Evolutionary conservation across 192 early-diverging fungal species (phyloP).

Genomic region (Entrophospora sp.): DNA sequence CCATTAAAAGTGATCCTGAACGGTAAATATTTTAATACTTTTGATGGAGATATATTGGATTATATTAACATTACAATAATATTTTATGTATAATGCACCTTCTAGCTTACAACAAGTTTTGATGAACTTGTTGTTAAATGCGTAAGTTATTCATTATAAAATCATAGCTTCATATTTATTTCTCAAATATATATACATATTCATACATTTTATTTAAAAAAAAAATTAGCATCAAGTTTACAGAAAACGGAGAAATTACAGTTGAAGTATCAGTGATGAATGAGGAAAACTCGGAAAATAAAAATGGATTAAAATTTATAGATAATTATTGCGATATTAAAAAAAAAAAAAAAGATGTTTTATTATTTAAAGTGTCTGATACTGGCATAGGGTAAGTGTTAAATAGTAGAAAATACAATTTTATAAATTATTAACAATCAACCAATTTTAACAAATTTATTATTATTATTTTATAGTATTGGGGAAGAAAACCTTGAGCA

Average conservation of each 20-base stretch:
- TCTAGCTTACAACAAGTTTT: constrained; percentile 31
- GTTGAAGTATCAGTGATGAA: constrained; percentile 10
- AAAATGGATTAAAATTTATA: too few relatives aligned
- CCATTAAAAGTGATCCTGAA: constrained; percentile 21
- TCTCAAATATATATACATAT: background rate
- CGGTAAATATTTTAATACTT: constrained; percentile 12
- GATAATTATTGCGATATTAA: too few relatives aligned
- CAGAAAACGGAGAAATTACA: constrained; percentile 28
- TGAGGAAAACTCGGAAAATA: background rate
- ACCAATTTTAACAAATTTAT: background rate
- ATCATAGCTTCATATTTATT: background rate
- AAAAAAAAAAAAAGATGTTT: constrained; percentile 16
- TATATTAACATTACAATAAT: too few relatives aligned
- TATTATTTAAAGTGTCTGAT: constrained; percentile 54
- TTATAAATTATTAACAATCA: background rate
- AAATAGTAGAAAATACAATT: background rate
- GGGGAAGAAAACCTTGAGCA: constrained; percentile 48
- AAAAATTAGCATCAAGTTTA: constrained; percentile 42
- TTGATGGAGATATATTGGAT: too few relatives aligned
- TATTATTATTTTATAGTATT: constrained; percentile 29
- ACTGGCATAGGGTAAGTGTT: constrained; percentile 53
- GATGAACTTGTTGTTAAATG: constrained; percentile 45
- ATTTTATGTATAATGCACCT: too few relatives aligned
- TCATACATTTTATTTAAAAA: too few relatives aligned
- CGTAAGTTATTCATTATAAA: constrained; percentile 19